A percentile compares a stretch with the other conserved stretches of the same genome.
These are phyloP conservation scores for Podaxis sp. DNA, from an alignment of 768 basidiomycete species.

Conservation along the genomic window DNA sequence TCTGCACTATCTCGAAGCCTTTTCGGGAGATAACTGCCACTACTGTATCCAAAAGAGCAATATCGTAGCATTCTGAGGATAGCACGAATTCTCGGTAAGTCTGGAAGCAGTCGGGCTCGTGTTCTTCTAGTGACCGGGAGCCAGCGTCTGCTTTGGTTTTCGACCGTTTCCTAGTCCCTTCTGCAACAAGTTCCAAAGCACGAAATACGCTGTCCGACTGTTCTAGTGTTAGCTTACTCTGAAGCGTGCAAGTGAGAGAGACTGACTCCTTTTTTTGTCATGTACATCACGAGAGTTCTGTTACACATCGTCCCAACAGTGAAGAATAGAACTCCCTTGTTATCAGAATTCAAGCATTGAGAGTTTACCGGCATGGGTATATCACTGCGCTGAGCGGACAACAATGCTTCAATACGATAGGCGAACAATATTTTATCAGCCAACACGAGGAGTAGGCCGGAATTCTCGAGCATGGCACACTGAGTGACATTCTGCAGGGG, in stretches of 20 bases:
- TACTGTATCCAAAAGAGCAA: constrained; percentile 88
- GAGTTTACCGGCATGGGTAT: constrained; percentile 74
- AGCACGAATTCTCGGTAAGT: constrained; percentile 87
- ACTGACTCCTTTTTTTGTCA: constrained; percentile 77
- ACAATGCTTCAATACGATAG: constrained; percentile 94
- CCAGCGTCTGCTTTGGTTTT: constrained; percentile 56
- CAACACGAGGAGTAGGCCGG: constrained; percentile 93
- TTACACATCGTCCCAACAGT: constrained; percentile 86
- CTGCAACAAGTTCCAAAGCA: constrained; percentile 89
- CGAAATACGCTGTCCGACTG: constrained; percentile 86
- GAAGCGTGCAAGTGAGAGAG: constrained; percentile 20
- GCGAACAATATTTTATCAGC: constrained; percentile 94
- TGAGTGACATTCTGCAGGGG: constrained; percentile 94
- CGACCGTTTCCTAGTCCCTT: constrained; percentile 76
- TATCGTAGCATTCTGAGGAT: constrained; percentile 80
- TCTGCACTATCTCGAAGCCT: constrained; percentile 97
- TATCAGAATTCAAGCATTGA: constrained; percentile 80
- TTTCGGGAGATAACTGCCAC: constrained; percentile 90
- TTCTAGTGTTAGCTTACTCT: constrained; percentile 13
- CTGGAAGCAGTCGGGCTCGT: constrained; percentile 90
- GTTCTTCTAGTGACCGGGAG: constrained; percentile 47
- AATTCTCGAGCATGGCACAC: constrained; percentile 94
- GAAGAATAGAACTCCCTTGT: constrained; percentile 94
- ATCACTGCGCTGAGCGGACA: constrained; percentile 78
- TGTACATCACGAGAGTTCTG: constrained; percentile 82